Base-by-base conservation (phyloP, 441 rosid genomes). In the Gossypium schwendimanii region DNA sequence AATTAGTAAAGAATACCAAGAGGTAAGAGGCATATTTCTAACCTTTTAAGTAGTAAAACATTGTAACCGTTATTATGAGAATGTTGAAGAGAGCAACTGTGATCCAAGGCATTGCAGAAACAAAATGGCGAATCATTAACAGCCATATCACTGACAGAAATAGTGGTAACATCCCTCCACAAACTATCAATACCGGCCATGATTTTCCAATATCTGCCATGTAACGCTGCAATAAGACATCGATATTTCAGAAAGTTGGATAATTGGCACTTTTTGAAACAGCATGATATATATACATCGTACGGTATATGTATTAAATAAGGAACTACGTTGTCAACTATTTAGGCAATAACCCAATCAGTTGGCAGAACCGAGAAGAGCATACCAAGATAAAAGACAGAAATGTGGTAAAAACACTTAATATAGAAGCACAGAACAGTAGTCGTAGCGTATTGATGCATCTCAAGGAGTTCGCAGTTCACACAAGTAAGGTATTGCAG, bases 81-180 rank as follows among this genome's bases (percentile, higher is more conserved):
- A 95, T 47, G 78, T 95, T 93, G 79, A 92, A 91, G 63, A 95
- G 76, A 59, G 85, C 86, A 67, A 95, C 91, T 1, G 99, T 95
- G 72, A 95, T 88, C 99, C 99, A 95, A 7, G 99, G 99, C 98
- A 95, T 95, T 70, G 97, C 98, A 47, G 89, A 83, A 63, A 95
- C 99, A 84, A 95, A 92, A 81, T 95, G 92, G 9, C 98, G 87
- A 79, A 95, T 88, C 83, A 95, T 81, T 72, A 95, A 86, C 70
- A 95, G 83, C 99, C 98, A 95, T 59, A 95, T 82, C 52, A 95
- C 86, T 71, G 99, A 95, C 72, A 95, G 79, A 84, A 92, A 86
- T 39, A 95, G 84, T 0, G 99, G 99, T 71, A 92, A 80, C 47
- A 94, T 86, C 63, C 97, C 97, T 77, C 99, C 99, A 78, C 98